Evolutionary conservation across 202 grass and related monocot species (phyloP).

Genomic region (Saccharum hybrid): DNA sequence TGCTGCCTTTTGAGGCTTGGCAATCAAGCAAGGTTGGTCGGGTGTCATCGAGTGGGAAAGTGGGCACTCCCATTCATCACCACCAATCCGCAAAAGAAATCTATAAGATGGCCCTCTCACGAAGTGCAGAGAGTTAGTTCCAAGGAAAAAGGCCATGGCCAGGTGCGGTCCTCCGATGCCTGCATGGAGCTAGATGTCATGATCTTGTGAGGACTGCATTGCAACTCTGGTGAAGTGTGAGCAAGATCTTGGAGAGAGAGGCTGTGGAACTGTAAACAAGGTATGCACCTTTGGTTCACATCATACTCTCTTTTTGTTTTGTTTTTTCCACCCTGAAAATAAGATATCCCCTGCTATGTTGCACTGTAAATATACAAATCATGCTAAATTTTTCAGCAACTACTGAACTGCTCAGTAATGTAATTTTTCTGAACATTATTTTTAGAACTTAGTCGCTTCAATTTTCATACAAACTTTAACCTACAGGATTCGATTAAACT

Average conservation of each 20-base stretch:
- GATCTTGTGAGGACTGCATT: background rate
- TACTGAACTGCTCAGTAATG: background rate
- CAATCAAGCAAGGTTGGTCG: conserved; percentile 92
- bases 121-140: conserved; percentile 48
- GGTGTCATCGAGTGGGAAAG: conserved; percentile 83
- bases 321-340: background rate
- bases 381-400: background rate
- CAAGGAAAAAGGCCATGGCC: conserved; percentile 45
- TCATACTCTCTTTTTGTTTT: background rate
- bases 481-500: background rate
- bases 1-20: conserved; percentile 63
- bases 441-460: background rate
- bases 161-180: conserved; percentile 33
- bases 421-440: background rate
- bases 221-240: conserved; percentile 17
- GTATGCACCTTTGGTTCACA: conserved; percentile 27
- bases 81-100: conserved; percentile 63
- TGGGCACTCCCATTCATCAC: conserved; percentile 61
- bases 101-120: conserved; percentile 52
- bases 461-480: background rate
- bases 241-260: background rate
- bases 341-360: background rate
- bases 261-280: conserved; percentile 16
- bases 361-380: background rate
- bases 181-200: background rate